These are phyloP conservation scores for Ailanthus altissimus DNA, from an alignment of 345 rosid genomes.

Conservation along the genomic window DNA sequence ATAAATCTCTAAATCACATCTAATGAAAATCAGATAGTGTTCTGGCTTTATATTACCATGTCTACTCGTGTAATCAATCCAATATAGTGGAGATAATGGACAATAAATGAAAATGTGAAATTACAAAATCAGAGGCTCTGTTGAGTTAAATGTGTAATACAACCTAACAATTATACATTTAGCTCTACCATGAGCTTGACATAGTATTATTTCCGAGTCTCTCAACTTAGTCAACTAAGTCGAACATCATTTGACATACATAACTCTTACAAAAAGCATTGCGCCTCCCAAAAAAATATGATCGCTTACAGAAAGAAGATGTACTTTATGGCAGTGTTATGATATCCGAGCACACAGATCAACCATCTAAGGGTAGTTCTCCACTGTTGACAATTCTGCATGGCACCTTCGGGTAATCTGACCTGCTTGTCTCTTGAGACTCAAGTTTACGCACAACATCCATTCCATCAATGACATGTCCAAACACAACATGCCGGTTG, in stretches of 20 bases:
- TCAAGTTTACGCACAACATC: conserved; percentile 73
- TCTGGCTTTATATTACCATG: not conserved
- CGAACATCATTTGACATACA: not conserved
- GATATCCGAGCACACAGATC: conserved; percentile 26
- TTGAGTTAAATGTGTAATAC: not conserved
- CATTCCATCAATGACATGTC: conserved; percentile 78
- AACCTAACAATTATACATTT: not conserved
- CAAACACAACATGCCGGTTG: conserved; percentile 87
- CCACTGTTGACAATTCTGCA: conserved; percentile 84
- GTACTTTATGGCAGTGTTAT: not conserved
- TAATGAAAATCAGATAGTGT: not conserved
- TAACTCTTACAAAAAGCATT: not conserved
- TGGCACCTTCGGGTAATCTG: conserved; percentile 58
- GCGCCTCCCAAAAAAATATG: conserved; percentile 4
- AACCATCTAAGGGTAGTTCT: conserved; percentile 70
- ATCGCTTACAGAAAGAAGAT: not conserved
- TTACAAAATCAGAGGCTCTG: not conserved
- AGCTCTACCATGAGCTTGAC: conserved; percentile 6
- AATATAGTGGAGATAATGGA: not conserved
- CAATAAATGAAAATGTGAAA: conserved; percentile 1
- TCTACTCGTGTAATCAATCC: not conserved
- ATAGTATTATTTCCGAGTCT: conserved; percentile 13
- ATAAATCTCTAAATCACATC: not conserved
- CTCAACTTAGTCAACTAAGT: conserved; percentile 11
- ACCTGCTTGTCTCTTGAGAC: conserved; percentile 70